Evolutionary conservation across 257 asterid genomes (phyloP), one percentile per base, ranked within the genome.

Genomic region (Plantago elongata): DNA sequence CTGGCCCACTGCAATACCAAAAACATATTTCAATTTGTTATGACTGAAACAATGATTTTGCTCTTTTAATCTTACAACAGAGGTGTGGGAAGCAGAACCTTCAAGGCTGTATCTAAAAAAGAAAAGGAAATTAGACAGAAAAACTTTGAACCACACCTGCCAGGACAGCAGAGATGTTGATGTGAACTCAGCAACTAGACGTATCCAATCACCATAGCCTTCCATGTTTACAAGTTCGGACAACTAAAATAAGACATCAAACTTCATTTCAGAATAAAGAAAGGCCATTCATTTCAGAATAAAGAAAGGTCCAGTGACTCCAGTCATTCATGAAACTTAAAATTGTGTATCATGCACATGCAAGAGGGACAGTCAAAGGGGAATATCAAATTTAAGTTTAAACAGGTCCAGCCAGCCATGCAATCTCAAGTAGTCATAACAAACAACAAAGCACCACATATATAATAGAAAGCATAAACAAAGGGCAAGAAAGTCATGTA

Each of bases 121-220:
- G 45, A 52, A 54, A 22, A 22, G 27, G 2, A 22, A 22, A 22
- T 22, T 1, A 22, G 27, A 22, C 27, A 22, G 27, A 22, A 22
- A 22, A 1, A 18, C 30, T 44, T 57, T 64, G 18, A 66, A 57
- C 67, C 57, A 66, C 58, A 76, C 99, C 97, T 93, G 96, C 99
- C 99, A 93, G 70, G 99, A 93, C 71, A 84, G 80, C 83, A 93
- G 72, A 74, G 99, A 93, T 75, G 77, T 83, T 49, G 86, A 77
- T 5, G 99, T 93, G 71, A 93, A 93, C 76, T 87, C 97, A 2
- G 99, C 99, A 61, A 93, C 99, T 67, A 93, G 80, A 61, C 92
- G 95, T 77, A 93, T 87, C 99, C 99, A 93, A 49, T 93, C 99
- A 73, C 84, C 84, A 69, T 93, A 93, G 66, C 95, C 95, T 79